These are phyloP conservation scores for Margaritispora aquatica DNA, from an alignment of 495 filamentous ascomycete genomes.

Conservation along the genomic window DNA sequence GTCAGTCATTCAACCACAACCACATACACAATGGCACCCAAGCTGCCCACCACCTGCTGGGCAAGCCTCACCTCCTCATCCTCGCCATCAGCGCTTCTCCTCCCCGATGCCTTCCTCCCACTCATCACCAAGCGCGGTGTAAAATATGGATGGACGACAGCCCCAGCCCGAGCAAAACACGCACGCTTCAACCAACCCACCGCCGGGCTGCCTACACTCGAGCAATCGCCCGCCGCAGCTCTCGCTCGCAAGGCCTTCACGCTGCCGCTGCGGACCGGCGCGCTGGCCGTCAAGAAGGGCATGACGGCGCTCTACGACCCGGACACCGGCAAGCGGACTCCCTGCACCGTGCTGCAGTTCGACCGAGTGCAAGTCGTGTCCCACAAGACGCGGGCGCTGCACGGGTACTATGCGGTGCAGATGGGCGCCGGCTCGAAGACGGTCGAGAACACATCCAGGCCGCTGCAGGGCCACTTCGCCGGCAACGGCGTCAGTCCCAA, in stretches of 20 bases:
- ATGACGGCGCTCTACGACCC: conserved; percentile 87
- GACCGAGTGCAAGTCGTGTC: conserved; percentile 84
- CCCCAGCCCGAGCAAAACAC: conserved; percentile 26
- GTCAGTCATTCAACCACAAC: background rate
- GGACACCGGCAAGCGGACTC: conserved; percentile 64
- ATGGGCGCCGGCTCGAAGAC: conserved; percentile 76
- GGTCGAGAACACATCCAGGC: conserved; percentile 65
- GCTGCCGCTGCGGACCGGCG: conserved; percentile 74
- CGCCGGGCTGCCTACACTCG: conserved; percentile 49
- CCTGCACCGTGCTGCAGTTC: conserved; percentile 91
- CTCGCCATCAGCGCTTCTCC: conserved; percentile 30
- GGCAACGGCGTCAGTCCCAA: conserved; percentile 74
- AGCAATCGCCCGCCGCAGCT: conserved; percentile 69
- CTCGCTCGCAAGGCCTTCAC: conserved; percentile 70
- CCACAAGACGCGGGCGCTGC: conserved; percentile 68
- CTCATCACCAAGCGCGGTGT: conserved; percentile 39
- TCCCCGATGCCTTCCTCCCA: conserved; percentile 38
- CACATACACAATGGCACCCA: conserved; percentile 42
- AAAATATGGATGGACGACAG: conserved; percentile 49
- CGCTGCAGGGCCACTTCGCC: conserved; percentile 81
- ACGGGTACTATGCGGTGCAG: conserved; percentile 93
- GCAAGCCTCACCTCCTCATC: conserved; percentile 14
- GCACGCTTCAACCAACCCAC: conserved; percentile 45
- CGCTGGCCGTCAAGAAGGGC: conserved; percentile 82
- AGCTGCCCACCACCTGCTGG: conserved; percentile 42